Evolutionary conservation across 2,329 filamentous ascomycete species (phyloP).

Genomic region (Thielaviopsis euricoi): DNA sequence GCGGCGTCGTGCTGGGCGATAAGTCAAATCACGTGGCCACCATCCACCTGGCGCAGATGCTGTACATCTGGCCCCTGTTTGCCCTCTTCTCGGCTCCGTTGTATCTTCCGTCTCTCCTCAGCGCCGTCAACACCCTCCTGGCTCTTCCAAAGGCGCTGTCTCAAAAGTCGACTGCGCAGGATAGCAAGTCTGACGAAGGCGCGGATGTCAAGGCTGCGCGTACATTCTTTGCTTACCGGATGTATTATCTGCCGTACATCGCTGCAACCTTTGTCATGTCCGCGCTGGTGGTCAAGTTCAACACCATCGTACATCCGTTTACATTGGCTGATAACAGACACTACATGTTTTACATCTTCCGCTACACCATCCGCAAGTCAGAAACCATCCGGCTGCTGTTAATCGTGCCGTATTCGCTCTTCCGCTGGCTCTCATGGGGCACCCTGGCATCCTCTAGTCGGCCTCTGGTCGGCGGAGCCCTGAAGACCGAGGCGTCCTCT

Average conservation of each 20-base stretch:
- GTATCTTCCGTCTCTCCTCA: conserved; percentile 35
- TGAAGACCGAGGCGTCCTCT: background rate
- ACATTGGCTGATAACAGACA: conserved; percentile 92
- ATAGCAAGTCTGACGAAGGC: background rate
- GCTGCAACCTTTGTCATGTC: conserved; percentile 22
- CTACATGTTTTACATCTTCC: conserved; percentile 94
- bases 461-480: background rate
- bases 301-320: conserved; percentile 91
- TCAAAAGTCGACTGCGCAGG: too few species aligned
- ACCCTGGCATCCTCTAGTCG: conserved; percentile 29
- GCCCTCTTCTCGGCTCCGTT: conserved; percentile 79
- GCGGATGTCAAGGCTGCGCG: background rate
- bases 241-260: conserved; percentile 23
- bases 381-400: conserved; percentile 48
- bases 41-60: conserved; percentile 76
- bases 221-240: conserved; percentile 18
- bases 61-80: conserved; percentile 88
- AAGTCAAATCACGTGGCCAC: conserved; percentile 89
- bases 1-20: conserved; percentile 86
- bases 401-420: conserved; percentile 52
- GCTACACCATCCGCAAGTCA: conserved; percentile 56
- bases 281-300: conserved; percentile 47
- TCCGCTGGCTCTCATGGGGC: conserved; percentile 51
- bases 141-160: background rate
- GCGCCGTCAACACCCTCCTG: conserved; percentile 17